Evolutionary conservation across 1,284 basidiomycete genomes (phyloP).

Genomic region (Fomitopsis betulina): DNA sequence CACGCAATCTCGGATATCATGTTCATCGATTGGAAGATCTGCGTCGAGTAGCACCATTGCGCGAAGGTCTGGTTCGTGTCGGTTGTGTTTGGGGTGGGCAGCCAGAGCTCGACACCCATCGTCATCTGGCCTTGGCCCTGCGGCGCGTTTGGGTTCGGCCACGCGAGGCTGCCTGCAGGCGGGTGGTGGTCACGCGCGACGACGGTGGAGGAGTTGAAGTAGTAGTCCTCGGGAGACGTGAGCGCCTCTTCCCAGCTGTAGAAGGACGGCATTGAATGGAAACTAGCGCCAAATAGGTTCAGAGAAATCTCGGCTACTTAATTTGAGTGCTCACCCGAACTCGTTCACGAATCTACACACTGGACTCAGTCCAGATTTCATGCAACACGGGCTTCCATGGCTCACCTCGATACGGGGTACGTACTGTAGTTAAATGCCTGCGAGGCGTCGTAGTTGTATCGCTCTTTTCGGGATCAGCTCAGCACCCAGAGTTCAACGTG

Average conservation of each 20-base stretch:
- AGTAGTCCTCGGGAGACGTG: slow-evolving; percentile 43
- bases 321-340: slow-evolving; percentile 39
- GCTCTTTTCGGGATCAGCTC: slow-evolving; percentile 25
- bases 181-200: slow-evolving; percentile 57
- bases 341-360: slow-evolving; percentile 51
- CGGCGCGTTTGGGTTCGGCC: slow-evolving; percentile 54
- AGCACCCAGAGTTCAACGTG: background rate
- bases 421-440: slow-evolving; percentile 53
- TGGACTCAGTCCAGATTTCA: background rate
- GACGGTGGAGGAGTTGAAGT: slow-evolving; percentile 57
- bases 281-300: slow-evolving; percentile 30
- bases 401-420: slow-evolving; percentile 47
- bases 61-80: slow-evolving; percentile 55
- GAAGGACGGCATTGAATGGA: slow-evolving; percentile 64
- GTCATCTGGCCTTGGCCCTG: slow-evolving; percentile 55
- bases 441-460: slow-evolving; percentile 54
- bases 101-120: slow-evolving; percentile 45
- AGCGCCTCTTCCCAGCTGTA: slow-evolving; percentile 61
- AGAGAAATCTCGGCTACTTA: background rate
- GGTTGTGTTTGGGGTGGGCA: slow-evolving; percentile 45
- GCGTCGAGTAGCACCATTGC: slow-evolving; percentile 59
- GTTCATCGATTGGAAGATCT: slow-evolving; percentile 53
- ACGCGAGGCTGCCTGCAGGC: slow-evolving; percentile 49
- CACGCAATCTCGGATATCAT: slow-evolving; percentile 57
- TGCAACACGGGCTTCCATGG: background rate